Evolutionary conservation across 1,284 basidiomycete genomes (phyloP).

Genomic region (Leccinum fuscescens): DNA sequence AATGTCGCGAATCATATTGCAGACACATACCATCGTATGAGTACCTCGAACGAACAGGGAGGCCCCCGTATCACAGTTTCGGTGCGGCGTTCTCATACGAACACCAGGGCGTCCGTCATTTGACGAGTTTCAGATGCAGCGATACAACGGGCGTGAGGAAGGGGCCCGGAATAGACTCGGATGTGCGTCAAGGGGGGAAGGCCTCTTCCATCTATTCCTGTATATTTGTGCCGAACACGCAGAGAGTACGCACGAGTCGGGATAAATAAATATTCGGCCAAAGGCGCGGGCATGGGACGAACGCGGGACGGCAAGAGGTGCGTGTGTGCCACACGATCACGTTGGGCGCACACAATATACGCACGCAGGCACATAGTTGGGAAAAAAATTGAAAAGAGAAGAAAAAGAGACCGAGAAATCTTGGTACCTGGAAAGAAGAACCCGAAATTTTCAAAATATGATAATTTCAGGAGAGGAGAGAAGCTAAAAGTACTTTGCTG

Average conservation of each 20-base stretch:
- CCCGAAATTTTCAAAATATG: not conserved
- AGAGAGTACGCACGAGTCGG: not conserved
- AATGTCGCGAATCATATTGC: not conserved
- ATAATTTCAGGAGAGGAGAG: not conserved
- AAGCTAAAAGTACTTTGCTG: not conserved
- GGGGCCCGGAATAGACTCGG: not conserved
- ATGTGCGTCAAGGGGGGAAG: not conserved
- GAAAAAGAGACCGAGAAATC: not conserved
- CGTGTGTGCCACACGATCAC: too few relatives aligned
- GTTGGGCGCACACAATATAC: not conserved
- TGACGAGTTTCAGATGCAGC: not conserved
- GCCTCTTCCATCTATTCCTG: not conserved
- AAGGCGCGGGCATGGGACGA: not conserved
- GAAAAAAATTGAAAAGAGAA: not conserved
- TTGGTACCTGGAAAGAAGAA: not conserved
- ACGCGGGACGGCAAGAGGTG: too few relatives aligned
- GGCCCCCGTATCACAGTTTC: not conserved
- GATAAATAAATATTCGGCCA: not conserved
- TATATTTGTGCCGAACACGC: not conserved
- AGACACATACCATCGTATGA: not conserved
- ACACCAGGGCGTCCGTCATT: not conserved
- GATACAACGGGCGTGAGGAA: not conserved
- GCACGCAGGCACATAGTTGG: not conserved
- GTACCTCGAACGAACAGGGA: not conserved
- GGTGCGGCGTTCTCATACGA: not conserved